Base-by-base conservation (phyloP, 1,284 basidiomycete genomes). In the Vanrija sp. region DNA sequence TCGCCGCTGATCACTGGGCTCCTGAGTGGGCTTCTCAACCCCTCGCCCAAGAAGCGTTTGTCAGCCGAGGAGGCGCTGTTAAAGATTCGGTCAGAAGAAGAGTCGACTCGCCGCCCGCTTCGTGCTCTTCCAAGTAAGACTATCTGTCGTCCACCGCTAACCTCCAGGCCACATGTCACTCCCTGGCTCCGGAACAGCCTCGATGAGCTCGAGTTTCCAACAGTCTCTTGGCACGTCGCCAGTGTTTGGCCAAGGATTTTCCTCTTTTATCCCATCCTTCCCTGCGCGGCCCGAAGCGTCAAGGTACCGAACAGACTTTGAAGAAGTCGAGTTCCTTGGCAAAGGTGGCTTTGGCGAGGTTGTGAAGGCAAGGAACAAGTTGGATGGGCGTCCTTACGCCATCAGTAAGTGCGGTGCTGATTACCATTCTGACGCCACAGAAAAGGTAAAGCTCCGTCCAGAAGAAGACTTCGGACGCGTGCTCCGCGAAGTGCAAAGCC, bases 261-360 rank as follows among this genome's bases (percentile, higher is more conserved):
- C 48, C 3, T 49, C 57, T 12, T 69, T 63, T 51, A 66, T 68
- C 44, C 65, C 67, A 1, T 51, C 21, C 15, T 60, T 51, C 7
- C 59, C 52, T 3, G 57, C 53, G n/a, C 44, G 55, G 10, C 53
- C 64, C 8, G 59, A 34, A 34, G 43, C 60, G 25, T 76, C 74
- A 4, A 59, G 77, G 15, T 78, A 78, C 52, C 60, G 71, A 14
- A 58, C 65, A 9, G 77, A 78, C 49, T 78, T 77, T 52, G 74
- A 77, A 50, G 75, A 78, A 54, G 73, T 78, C 12, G 77, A 78
- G 51, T 76, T 72, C 38, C 51, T 78, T 18, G 93, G 94, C 1
- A 89, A 88, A 70, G 93, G 93, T 1, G 92, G 88, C 0, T 98
- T 94, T 71, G 92, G 93, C 0, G 88, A 89, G 21, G 94, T 97